Percentiles rank a stretch among this genome's conserved stretches.
Conservation (phyloP, 371 early-diverging fungal genomes). For the Massospora cicadina region DNA sequence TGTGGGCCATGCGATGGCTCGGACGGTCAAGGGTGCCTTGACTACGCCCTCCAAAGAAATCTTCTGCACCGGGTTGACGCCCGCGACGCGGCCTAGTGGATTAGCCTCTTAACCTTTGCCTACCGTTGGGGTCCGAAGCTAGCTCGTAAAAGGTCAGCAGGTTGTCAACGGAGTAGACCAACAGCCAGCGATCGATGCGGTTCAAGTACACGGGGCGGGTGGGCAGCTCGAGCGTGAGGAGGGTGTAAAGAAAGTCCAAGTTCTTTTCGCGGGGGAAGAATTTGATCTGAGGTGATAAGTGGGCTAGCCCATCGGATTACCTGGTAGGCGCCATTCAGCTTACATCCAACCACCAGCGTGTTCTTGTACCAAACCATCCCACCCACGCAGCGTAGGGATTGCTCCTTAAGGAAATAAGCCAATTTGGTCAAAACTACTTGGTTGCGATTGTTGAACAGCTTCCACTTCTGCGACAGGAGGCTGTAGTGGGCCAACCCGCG, state of each 20-base stretch:
- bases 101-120: background rate
- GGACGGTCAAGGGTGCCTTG: slow-evolving; percentile 26
- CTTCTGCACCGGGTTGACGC: slow-evolving; percentile 34
- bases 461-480: slow-evolving; percentile 51
- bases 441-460: slow-evolving; percentile 60
- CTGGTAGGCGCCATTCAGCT: slow-evolving; percentile 21
- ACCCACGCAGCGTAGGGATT: slow-evolving; percentile 47
- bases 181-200: slow-evolving; percentile 28
- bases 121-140: slow-evolving; percentile 19
- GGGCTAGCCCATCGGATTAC: no score
- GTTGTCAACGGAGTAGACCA: slow-evolving; percentile 53
- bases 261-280: slow-evolving; percentile 62
- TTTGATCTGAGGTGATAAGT: slow-evolving; percentile 53
- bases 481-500: slow-evolving; percentile 62
- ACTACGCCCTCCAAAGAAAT: slow-evolving; percentile 49
- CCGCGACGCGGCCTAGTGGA: slow-evolving; percentile 10
- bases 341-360: slow-evolving; percentile 44
- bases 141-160: slow-evolving; percentile 29
- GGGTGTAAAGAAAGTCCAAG: slow-evolving; percentile 35
- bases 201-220: slow-evolving; percentile 31
- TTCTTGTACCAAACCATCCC: slow-evolving; percentile 64
- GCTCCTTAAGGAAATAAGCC: slow-evolving; percentile 24
- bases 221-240: slow-evolving; percentile 28
- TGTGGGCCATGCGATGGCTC: slow-evolving; percentile 31
- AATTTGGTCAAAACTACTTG: slow-evolving; percentile 21